A percentile compares a stretch with the other conserved stretches of the same genome.
phyloP scores from a whole-genome alignment of 257 asterid species.

The Salvia splendens region DNA sequence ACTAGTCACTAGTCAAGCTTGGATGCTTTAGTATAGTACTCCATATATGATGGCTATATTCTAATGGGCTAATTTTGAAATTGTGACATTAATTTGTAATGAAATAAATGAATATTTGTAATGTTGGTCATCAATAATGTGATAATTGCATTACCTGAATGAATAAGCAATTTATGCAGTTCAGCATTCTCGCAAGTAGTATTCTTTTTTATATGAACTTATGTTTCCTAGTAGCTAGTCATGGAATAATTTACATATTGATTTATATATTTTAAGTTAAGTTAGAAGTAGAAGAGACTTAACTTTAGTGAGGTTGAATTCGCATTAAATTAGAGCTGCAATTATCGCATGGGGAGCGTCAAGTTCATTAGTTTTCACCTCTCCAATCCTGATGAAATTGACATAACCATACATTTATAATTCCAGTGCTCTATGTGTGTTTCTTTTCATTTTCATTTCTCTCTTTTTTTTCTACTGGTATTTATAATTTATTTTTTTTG shows the following conservation, averaged over 20 bases:
- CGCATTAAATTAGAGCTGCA: slow-evolving; percentile 30
- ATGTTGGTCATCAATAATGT: too few relatives aligned
- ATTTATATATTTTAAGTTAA: neutral
- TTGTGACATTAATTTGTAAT: too few relatives aligned
- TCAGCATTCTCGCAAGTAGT: too few relatives aligned
- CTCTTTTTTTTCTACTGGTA: too few relatives aligned
- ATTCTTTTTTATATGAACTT: too few relatives aligned
- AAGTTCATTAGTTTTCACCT: slow-evolving; percentile 1
- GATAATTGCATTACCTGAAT: too few relatives aligned
- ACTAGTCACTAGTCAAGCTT: neutral
- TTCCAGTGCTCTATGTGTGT: neutral
- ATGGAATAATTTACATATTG: neutral
- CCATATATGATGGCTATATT: too few relatives aligned
- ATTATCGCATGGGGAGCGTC: slow-evolving; percentile 38
- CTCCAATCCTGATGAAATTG: slow-evolving; percentile 20
- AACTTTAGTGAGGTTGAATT: neutral
- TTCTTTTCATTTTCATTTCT: neutral
- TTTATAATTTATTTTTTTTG: too few relatives aligned
- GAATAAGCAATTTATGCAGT: too few relatives aligned
- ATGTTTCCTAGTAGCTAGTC: neutral
- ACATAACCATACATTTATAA: slow-evolving; percentile 21
- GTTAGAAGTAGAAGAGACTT: neutral
- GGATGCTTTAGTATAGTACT: neutral
- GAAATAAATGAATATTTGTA: too few relatives aligned
- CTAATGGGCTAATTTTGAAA: too few relatives aligned